phyloP scores from a whole-genome alignment of 164 flowering plant species.

The Sedum album region DNA sequence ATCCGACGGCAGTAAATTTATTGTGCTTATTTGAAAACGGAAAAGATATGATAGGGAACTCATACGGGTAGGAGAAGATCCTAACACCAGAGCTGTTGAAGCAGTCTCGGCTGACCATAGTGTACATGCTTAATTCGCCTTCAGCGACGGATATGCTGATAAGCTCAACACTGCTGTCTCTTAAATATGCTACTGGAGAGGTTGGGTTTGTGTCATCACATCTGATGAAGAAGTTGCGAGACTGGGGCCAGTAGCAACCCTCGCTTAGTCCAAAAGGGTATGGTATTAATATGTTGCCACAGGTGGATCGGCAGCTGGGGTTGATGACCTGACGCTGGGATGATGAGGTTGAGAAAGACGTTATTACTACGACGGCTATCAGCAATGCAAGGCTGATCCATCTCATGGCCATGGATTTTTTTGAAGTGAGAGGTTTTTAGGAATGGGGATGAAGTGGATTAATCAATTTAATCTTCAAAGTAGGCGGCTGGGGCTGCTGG shows the following conservation, averaged over 20 bases:
- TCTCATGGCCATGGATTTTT: background rate
- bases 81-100: background rate
- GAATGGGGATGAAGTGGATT: too few species aligned
- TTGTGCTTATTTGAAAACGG: background rate
- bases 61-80: background rate
- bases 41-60: background rate
- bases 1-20: background rate
- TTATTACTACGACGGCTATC: background rate
- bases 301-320: background rate
- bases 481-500: too few species aligned
- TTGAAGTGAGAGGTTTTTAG: background rate
- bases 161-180: background rate
- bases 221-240: background rate
- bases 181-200: background rate
- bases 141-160: background rate
- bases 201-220: background rate
- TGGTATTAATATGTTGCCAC: background rate
- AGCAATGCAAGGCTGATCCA: background rate
- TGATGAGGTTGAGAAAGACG: background rate
- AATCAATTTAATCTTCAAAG: too few species aligned
- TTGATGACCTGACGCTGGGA: background rate
- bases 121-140: background rate
- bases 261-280: background rate
- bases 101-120: slow-evolving; percentile 1
- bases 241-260: background rate